A percentile compares a stretch with the other conserved stretches of the same genome.
These are phyloP conservation scores for Sugiyamaella marilandica DNA, from an alignment of 805 yeast species.

Conservation along the genomic window DNA sequence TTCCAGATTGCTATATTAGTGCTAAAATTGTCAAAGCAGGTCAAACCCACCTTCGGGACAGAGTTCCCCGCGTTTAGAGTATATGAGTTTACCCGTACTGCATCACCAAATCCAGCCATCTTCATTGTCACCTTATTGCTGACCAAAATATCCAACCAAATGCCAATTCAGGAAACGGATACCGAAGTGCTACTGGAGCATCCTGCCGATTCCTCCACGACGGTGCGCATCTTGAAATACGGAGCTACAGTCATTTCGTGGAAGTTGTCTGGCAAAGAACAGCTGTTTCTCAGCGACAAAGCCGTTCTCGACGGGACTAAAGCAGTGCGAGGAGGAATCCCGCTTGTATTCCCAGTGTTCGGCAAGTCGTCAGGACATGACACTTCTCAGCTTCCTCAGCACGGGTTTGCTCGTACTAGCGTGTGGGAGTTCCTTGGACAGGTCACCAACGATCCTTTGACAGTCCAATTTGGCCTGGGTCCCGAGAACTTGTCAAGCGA, in stretches of 20 bases:
- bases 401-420: conserved; percentile 90
- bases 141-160: conserved; percentile 23
- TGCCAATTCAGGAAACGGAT: conserved; percentile 66
- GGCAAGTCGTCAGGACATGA: conserved; percentile 62
- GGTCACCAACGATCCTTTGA: conserved; percentile 60
- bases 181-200: conserved; percentile 55
- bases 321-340: conserved; percentile 97
- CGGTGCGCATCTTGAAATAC: conserved; percentile 66
- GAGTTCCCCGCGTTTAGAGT: too few species aligned
- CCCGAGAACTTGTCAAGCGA: conserved; percentile 75
- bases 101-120: neutral
- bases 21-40: too few species aligned
- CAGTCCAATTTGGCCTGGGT: conserved; percentile 85
- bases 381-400: conserved; percentile 77
- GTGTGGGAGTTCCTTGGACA: conserved; percentile 94
- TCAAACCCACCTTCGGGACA: too few species aligned
- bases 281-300: conserved; percentile 58
- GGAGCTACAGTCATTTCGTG: conserved; percentile 91
- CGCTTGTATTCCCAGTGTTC: conserved; percentile 83
- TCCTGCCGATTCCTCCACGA: conserved; percentile 48
- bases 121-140: neutral
- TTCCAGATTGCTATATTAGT: too few species aligned
- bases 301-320: conserved; percentile 87
- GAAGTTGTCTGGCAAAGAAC: conserved; percentile 67
- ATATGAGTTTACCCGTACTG: neutral